These are phyloP conservation scores for Nigrospora oryzae DNA, from an alignment of 2,329 filamentous ascomycete species.

Conservation along the genomic window DNA sequence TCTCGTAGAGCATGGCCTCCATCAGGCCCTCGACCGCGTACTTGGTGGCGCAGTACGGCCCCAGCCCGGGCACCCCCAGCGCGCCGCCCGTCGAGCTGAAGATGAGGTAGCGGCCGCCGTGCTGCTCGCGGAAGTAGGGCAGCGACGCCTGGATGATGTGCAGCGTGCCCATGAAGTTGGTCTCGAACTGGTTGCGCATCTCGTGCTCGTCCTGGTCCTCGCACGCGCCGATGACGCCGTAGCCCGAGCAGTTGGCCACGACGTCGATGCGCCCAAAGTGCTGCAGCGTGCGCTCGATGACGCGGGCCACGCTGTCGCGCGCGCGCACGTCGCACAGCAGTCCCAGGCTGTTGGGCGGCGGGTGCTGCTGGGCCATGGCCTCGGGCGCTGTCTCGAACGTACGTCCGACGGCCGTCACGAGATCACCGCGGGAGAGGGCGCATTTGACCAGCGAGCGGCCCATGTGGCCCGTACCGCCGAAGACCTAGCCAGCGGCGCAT, in stretches of 20 bases:
- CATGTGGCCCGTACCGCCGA: conserved; percentile 96
- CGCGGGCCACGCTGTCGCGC: conserved; percentile 64
- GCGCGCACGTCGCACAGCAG: conserved; percentile 86
- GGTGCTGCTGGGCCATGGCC: conserved; percentile 63
- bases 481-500: conserved; percentile 48
- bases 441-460: conserved; percentile 81
- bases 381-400: conserved; percentile 66
- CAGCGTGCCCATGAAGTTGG: conserved; percentile 92
- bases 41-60: conserved; percentile 93
- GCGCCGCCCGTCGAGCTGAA: conserved; percentile 91
- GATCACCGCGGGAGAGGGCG: conserved; percentile 71
- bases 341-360: conserved; percentile 56
- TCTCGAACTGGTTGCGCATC: conserved; percentile 92
- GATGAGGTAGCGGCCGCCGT: conserved; percentile 76
- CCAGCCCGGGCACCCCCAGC: conserved; percentile 85
- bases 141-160: conserved; percentile 87
- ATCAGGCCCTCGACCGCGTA: conserved; percentile 94
- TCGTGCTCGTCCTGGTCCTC: conserved; percentile 97
- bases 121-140: conserved; percentile 75
- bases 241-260: conserved; percentile 88
- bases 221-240: conserved; percentile 89
- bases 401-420: conserved; percentile 79
- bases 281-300: conserved; percentile 61
- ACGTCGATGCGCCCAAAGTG: conserved; percentile 80
- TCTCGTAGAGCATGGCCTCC: conserved; percentile 94